Base-by-base conservation (phyloP, 768 basidiomycete genomes). In the Kwoniella europaea region DNA sequence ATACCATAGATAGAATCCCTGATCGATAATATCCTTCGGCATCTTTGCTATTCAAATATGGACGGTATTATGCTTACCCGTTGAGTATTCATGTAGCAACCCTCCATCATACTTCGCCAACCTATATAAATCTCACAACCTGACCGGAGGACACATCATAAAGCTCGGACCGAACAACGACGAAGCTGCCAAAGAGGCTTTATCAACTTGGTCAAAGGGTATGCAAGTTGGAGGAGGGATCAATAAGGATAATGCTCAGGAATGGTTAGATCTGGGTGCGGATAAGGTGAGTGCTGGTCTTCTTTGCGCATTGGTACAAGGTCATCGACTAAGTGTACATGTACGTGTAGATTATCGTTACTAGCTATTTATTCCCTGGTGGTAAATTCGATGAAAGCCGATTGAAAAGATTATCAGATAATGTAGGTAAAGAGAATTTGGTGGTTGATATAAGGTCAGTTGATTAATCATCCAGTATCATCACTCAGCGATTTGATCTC, bases 171-270 rank as follows among this genome's bases (percentile, higher is more conserved):
- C 90, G 2, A 88, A 91, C 15, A 98, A 98, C 76, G 93, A 96
- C 72, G 86, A 86, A 18, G 93, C 95, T n/a, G 97, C 97, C 12
- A 87, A 84, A 74, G 90, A 92, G 66, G 94, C 95, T 2, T 85
- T 98, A 41, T 82, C 81, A 24, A 88, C 91, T 44, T 99, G 97
- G 97, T 91, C 90, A 82, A 89, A 92, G 90, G 90, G 88, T 29
- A 85, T 99, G 20, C 97, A 99, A 82, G 87, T 99, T 59, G 97
- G 97, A 13, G 97, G 97, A 2, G 94, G 96, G 0, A 95, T 99
- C 76, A 91, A 88, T 41, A 89, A 88, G 53, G 83, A 85, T 44
- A 98, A 98, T 79, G 93, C 94, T 0, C 82, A 84, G 57, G 87
- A 89, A 68, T 99, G 97, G 97, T 83, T 98, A 62, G 88, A 91